Evolutionary conservation across 225 moss, liverwort and hornwort genomes (phyloP).

Genomic region (Sphagnum contortum): DNA sequence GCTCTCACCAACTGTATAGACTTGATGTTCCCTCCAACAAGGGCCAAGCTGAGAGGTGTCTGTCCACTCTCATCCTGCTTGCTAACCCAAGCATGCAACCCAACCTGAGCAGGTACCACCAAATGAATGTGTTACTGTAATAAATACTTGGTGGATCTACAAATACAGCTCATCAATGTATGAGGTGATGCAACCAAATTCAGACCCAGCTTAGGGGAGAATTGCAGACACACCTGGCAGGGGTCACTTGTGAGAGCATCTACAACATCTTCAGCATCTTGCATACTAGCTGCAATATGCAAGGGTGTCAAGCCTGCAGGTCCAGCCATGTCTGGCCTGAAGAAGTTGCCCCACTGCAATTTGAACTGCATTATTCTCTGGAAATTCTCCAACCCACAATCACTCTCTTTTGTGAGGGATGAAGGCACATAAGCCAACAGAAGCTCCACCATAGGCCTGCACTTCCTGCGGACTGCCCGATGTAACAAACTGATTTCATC

Average conservation of each 20-base stretch:
- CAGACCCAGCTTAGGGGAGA: too few relatives aligned
- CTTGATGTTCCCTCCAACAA: conserved; percentile 25
- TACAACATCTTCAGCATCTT: conserved; percentile 53
- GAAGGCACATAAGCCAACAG: conserved; percentile 58
- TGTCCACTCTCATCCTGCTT: conserved; percentile 38
- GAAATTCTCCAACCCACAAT: conserved; percentile 14
- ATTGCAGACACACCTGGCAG: conserved; percentile 43
- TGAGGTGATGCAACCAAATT: too few relatives aligned
- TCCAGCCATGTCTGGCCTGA: conserved; percentile 75
- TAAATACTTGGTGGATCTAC: too few relatives aligned
- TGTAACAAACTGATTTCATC: conserved; percentile 64
- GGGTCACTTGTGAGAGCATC: conserved; percentile 83
- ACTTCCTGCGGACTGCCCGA: conserved; percentile 68
- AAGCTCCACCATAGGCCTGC: conserved; percentile 61
- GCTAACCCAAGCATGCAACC: conserved; percentile 62
- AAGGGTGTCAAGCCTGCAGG: conserved; percentile 64
- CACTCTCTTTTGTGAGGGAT: conserved; percentile 16
- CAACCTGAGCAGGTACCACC: conserved; percentile 26
- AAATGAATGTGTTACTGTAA: too few relatives aligned
- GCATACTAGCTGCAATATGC: conserved; percentile 79
- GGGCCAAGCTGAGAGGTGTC: conserved; percentile 62
- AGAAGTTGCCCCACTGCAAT: conserved; percentile 35
- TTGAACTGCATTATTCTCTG: conserved; percentile 27
- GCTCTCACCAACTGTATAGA: conserved; percentile 54
- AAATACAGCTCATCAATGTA: too few relatives aligned